Evolutionary conservation across 768 basidiomycete species (phyloP).

Genomic region (Mycena metata): DNA sequence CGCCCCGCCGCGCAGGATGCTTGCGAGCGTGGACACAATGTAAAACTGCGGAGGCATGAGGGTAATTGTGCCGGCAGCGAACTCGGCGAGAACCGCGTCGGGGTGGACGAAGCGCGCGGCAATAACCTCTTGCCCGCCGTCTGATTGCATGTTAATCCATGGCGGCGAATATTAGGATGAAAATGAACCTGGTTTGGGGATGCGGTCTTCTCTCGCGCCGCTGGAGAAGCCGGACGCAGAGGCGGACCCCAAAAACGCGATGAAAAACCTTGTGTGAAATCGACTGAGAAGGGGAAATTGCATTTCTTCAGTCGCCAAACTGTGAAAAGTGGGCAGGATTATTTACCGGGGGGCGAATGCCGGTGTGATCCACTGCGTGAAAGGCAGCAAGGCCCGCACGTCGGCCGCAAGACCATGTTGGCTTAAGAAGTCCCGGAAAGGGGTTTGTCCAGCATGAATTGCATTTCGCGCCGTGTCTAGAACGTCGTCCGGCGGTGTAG

Average conservation of each 20-base stretch:
- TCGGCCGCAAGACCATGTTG: slow-evolving; percentile 60
- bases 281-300: slow-evolving; percentile 57
- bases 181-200: slow-evolving; percentile 68
- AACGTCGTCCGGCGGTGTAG: slow-evolving; percentile 49
- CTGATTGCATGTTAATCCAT: slow-evolving; percentile 42
- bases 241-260: slow-evolving; percentile 67
- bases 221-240: slow-evolving; percentile 63
- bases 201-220: slow-evolving; percentile 66
- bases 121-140: slow-evolving; percentile 79
- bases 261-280: slow-evolving; percentile 79
- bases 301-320: background rate
- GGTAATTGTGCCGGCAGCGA: slow-evolving; percentile 61
- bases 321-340: too few relatives aligned
- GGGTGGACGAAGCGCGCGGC: slow-evolving; percentile 77
- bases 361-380: slow-evolving; percentile 86
- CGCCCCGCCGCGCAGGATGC: slow-evolving; percentile 58
- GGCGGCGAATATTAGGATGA: background rate
- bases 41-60: slow-evolving; percentile 86
- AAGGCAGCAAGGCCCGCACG: slow-evolving; percentile 66
- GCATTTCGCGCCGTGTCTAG: slow-evolving; percentile 68
- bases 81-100: slow-evolving; percentile 64
- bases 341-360: slow-evolving; percentile 62
- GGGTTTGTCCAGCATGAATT: slow-evolving; percentile 65
- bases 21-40: slow-evolving; percentile 71
- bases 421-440: slow-evolving; percentile 68